Base-by-base conservation (phyloP, 176 grass and related monocot genomes). In the Puccinellia tenuiflora region DNA sequence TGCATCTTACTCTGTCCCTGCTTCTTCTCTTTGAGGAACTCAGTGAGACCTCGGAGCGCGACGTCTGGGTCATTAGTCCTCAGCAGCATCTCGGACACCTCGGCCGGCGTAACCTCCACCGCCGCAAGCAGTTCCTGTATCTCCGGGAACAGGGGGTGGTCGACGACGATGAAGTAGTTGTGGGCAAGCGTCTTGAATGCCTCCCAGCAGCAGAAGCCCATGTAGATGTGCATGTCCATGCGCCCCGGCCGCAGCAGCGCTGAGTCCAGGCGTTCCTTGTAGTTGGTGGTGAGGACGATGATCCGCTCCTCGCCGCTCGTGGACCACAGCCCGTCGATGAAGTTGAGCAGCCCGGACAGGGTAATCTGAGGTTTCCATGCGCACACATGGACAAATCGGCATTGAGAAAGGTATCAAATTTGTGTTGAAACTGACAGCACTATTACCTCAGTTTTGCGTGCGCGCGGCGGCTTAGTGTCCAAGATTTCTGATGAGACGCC, bases 261-360 rank as follows among this genome's bases (percentile, higher is more conserved):
- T 6, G 94, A 74, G 60, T 97, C 94, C 2, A 97, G 86, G 22
- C 90, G 87, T 1, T 94, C 92, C 81, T 87, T 91, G 86, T 94
- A 90, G 76, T 97, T 97, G 79, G 94, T 94, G 68, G 92, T 94
- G 87, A 97, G 90, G 47, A 97, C 56, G 78, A 97, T 90, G 56
- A 97, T 81, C 64, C 85, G 88, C 83, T 97, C 91, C 85, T 92
- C 89, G 24, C 94, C 87, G 84, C 53, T 83, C 7, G 80, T 79
- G 1, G 86, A 88, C 86, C 86, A 86, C 18, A 86, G 31, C 29
- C 84, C 84, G 53, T 86, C 84, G 65, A 86, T 86, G 39, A 86
- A 33, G 53, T 79, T 86, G 76, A 86, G 76, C 76, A 86, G 76
- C 0, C 52, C 76, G 21, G 76, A 86, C 4, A 85, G 79, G 0